phyloP scores from a whole-genome alignment of 2,329 filamentous ascomycete genomes.

The Xylariomycetidae sp. region DNA sequence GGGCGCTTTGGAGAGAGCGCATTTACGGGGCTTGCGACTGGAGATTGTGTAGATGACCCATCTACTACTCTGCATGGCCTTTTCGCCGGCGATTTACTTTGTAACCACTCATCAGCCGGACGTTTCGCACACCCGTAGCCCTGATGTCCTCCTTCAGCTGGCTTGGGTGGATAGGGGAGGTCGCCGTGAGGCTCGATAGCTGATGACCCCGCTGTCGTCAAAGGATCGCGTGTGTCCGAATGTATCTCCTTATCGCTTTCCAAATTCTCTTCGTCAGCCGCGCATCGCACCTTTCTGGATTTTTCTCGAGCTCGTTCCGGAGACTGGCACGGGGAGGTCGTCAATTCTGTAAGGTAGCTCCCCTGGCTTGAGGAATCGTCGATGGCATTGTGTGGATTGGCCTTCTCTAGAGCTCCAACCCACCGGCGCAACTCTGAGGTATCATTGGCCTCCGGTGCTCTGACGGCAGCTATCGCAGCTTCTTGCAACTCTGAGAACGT shows the following conservation, averaged over 20 bases:
- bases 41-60: no score
- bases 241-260: no score
- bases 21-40: no score
- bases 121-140: slow-evolving; percentile 9
- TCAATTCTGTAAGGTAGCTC: slow-evolving; percentile 28
- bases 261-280: no score
- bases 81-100: no score
- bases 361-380: slow-evolving; percentile 41
- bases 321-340: no score
- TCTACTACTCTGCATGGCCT: no score
- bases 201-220: slow-evolving; percentile 7
- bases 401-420: slow-evolving; percentile 53
- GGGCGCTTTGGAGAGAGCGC: no score
- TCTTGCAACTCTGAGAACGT: slow-evolving; percentile 65
- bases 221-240: no score
- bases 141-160: neutral
- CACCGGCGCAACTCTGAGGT: slow-evolving; percentile 56
- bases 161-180: neutral
- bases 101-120: no score
- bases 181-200: neutral
- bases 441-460: slow-evolving; percentile 43
- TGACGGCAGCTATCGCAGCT: slow-evolving; percentile 53
- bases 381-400: slow-evolving; percentile 39
- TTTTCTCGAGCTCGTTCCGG: no score
- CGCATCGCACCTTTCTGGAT: no score